These are phyloP conservation scores for Cyphellophora attinorum DNA, from an alignment of 2,329 filamentous ascomycete genomes.

Conservation along the genomic window DNA sequence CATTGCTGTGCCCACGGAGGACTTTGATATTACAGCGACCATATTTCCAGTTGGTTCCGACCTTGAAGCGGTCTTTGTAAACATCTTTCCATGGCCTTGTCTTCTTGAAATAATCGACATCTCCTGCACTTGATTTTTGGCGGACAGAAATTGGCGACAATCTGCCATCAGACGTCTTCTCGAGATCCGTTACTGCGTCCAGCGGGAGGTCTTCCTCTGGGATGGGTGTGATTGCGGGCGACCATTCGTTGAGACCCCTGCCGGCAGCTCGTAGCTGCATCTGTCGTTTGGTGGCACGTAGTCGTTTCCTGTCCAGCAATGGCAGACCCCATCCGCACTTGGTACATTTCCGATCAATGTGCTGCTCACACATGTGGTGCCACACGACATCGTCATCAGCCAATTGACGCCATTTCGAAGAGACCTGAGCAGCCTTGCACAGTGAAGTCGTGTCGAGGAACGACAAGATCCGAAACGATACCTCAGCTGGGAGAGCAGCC, in stretches of 20 bases:
- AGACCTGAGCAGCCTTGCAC: slow-evolving; percentile 93
- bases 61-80: slow-evolving; percentile 89
- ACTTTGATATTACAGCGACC: slow-evolving; percentile 76
- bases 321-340: slow-evolving; percentile 95
- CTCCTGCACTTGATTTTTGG: slow-evolving; percentile 3
- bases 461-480: slow-evolving; percentile 87
- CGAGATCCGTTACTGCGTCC: slow-evolving; percentile 4
- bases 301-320: slow-evolving; percentile 73
- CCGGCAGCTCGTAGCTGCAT: slow-evolving; percentile 62
- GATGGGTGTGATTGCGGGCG: slow-evolving; percentile 40
- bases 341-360: slow-evolving; percentile 85
- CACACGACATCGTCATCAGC: slow-evolving; percentile 98
- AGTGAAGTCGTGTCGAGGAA: slow-evolving; percentile 89
- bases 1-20: slow-evolving; percentile 81
- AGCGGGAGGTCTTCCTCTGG: slow-evolving; percentile 23
- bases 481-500: slow-evolving; percentile 74
- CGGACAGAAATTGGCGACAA: slow-evolving; percentile 7
- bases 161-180: slow-evolving; percentile 6
- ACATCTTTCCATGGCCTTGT: slow-evolving; percentile 86
- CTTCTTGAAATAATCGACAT: slow-evolving; percentile 3
- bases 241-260: slow-evolving; percentile 45
- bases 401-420: slow-evolving; percentile 72
- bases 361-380: slow-evolving; percentile 97
- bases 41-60: slow-evolving; percentile 96
- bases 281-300: slow-evolving; percentile 78